A percentile compares a stretch with the other conserved stretches of the same genome.
phyloP scores from a whole-genome alignment of 1,284 basidiomycete genomes.

The Xerocomus nothofagi region DNA sequence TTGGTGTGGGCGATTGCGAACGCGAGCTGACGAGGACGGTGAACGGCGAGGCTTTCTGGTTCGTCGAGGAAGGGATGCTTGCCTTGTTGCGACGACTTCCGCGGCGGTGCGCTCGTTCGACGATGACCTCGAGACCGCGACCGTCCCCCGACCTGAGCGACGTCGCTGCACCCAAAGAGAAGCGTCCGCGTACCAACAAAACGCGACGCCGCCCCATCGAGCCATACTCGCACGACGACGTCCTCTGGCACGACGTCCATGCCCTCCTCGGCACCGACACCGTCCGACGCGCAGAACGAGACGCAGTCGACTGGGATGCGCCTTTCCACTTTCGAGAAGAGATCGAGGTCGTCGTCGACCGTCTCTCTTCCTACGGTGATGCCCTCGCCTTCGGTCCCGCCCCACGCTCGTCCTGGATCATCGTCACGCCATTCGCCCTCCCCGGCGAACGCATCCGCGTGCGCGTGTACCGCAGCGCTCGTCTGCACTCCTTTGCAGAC shows the following conservation, averaged over 20 bases:
- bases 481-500: conserved; percentile 76
- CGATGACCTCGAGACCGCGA: conserved; percentile 12
- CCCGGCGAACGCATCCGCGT: conserved; percentile 79
- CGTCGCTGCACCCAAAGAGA: conserved; percentile 6
- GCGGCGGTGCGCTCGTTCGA: background rate
- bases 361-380: conserved; percentile 66
- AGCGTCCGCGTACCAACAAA: conserved; percentile 18
- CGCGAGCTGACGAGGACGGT: too few species aligned
- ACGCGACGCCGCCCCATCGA: conserved; percentile 9
- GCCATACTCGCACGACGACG: conserved; percentile 54
- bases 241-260: conserved; percentile 70
- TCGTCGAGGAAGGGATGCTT: background rate
- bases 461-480: conserved; percentile 64
- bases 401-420: conserved; percentile 64
- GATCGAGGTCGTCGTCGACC: conserved; percentile 65
- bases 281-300: conserved; percentile 51
- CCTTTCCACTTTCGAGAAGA: conserved; percentile 64
- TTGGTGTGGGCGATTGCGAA: too few species aligned
- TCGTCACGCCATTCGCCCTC: conserved; percentile 80
- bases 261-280: conserved; percentile 64
- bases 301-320: conserved; percentile 53
- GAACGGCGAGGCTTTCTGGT: too few species aligned
- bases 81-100: background rate
- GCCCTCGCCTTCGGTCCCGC: conserved; percentile 61
- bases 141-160: background rate